Base-by-base conservation (phyloP, 805 yeast species). In the Candida nonsorbophila region DNA sequence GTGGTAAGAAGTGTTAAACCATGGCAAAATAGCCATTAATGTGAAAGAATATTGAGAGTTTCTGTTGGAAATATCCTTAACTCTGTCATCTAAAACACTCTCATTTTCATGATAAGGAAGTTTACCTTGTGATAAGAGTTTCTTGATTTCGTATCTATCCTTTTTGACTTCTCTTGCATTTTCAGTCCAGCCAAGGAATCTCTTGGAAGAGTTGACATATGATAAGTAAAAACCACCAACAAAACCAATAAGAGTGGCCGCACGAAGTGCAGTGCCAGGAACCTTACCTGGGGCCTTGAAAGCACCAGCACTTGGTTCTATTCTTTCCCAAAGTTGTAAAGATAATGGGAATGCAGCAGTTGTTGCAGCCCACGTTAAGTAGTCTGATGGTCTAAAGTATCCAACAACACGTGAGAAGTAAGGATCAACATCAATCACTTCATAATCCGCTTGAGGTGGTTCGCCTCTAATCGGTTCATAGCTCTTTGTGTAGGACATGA, bases 1-100 rank as follows among this genome's bases (percentile, higher is more conserved):
- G 56, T 84, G 95, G 52, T 76, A 61, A 26, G 77, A 86, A 38
- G 82, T 62, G 60, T 85, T 85, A 67, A 85, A 84, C 85, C 86
- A 79, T 14, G 94, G 94, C 45, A 84, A 54, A 37, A 82, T 49
- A 32, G 77, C 72, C 44, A 79, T 51, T 32, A 67, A 60, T 33
- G 74, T 54, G 47, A 74, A 76, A 6, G 94, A 75, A 49, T 77
- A 77, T 42, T 79, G 81, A 14, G 92, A 79, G 67, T 82, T 81
- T 62, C 86, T 72, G 45, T 82, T 75, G 36, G 94, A 77, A 40
- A 81, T 68, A 42, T 77, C 82, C 55, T 84, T 84, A 46, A 80
- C 56, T 65, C 85, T 73, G 36, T 77, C 81, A 27, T 74, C 70
- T 58, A 84, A 67, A 15, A 36, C 42, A 14, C 62, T 51, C 29